phyloP scores from a whole-genome alignment of 2,329 filamentous ascomycete genomes.

The Cryphonectria naterciae region DNA sequence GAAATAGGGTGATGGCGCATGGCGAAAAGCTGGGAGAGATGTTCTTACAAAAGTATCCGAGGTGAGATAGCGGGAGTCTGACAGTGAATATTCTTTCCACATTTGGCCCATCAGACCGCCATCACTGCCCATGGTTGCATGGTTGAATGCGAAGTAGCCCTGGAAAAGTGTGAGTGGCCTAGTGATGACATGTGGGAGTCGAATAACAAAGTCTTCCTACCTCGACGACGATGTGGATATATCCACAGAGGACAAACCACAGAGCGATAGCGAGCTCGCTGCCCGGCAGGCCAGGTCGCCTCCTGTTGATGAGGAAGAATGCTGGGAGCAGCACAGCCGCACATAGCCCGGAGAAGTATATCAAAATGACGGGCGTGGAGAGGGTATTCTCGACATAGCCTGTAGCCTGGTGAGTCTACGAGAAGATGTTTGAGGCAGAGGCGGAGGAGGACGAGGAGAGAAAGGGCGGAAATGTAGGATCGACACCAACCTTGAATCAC shows the following conservation, averaged over 20 bases:
- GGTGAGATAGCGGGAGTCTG: constrained; percentile 60
- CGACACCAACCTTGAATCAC: constrained; percentile 65
- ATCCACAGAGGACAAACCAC: constrained; percentile 77
- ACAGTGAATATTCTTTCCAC: constrained; percentile 63
- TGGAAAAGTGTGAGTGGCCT: constrained; percentile 30
- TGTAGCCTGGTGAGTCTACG: constrained; percentile 42
- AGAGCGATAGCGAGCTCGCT: constrained; percentile 64
- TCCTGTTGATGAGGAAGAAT: background rate
- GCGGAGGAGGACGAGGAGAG: constrained; percentile 27
- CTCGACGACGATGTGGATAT: constrained; percentile 49
- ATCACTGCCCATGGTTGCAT: constrained; percentile 44
- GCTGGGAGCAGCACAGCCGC: constrained; percentile 53
- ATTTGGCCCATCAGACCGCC: constrained; percentile 54
- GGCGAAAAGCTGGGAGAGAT: background rate
- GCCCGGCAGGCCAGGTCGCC: constrained; percentile 51
- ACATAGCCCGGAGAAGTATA: constrained; percentile 61
- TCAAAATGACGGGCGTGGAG: constrained; percentile 61
- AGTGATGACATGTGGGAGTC: constrained; percentile 31
- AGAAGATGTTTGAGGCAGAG: constrained; percentile 41
- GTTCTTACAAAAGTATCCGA: constrained; percentile 50
- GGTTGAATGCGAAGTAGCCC: constrained; percentile 55
- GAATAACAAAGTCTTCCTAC: background rate
- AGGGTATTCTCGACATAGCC: constrained; percentile 70
- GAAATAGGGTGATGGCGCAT: too few species aligned
- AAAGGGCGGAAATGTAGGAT: constrained; percentile 62